These are phyloP conservation scores for Clonostachys rosea DNA, from an alignment of 2,329 filamentous ascomycete species.

Conservation along the genomic window DNA sequence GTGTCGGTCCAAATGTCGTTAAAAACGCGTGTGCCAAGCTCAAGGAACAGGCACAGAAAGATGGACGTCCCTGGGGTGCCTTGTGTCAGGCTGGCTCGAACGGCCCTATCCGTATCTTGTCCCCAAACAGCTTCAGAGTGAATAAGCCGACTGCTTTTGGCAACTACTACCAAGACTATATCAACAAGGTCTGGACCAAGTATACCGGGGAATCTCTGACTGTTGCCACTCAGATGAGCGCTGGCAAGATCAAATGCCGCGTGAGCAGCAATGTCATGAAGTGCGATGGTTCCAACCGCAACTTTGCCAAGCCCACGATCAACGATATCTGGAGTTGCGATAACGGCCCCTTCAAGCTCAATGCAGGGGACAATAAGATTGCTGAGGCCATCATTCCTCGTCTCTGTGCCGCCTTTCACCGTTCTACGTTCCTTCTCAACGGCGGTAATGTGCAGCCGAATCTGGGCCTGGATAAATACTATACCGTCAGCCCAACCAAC, in stretches of 20 bases:
- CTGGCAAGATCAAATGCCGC: conserved; percentile 32
- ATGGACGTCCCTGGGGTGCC: conserved; percentile 36
- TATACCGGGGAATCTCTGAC: conserved; percentile 29
- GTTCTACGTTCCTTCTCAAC: conserved; percentile 38
- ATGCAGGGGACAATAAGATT: conserved; percentile 26
- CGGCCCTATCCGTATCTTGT: conserved; percentile 36
- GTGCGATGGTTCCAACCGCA: conserved; percentile 34
- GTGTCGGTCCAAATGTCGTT: conserved; percentile 28
- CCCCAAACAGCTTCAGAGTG: conserved; percentile 33
- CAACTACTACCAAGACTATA: conserved; percentile 37
- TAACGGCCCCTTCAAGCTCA: conserved; percentile 36
- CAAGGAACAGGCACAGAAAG: conserved; percentile 22
- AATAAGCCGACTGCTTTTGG: conserved; percentile 25
- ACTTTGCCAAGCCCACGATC: conserved; percentile 34
- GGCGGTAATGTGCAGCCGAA: conserved; percentile 42
- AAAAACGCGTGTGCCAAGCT: conserved; percentile 33
- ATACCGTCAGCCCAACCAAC: conserved; percentile 33
- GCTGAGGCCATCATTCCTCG: conserved; percentile 38
- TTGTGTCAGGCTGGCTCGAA: conserved; percentile 31
- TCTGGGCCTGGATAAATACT: conserved; percentile 30
- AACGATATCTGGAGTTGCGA: conserved; percentile 47
- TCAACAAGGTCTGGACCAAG: conserved; percentile 37
- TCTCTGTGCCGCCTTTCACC: conserved; percentile 45
- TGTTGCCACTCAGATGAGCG: conserved; percentile 35
- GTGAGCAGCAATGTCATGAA: conserved; percentile 24